Conservation (phyloP, 805 yeast genomes). For the Candida broadrunensis region DNA sequence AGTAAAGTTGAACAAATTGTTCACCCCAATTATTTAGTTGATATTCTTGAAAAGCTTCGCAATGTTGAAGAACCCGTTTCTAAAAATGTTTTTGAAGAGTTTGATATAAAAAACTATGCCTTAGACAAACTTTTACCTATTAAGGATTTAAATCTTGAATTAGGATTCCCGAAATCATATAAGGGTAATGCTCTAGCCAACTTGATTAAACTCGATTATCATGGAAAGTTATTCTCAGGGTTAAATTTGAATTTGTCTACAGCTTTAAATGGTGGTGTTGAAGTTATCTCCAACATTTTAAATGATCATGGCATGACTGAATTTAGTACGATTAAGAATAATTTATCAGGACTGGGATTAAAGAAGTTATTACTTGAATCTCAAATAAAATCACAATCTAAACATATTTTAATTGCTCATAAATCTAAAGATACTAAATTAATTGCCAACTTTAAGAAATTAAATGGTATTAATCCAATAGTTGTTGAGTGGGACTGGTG, state of each 20-base stretch:
- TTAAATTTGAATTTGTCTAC: constrained; percentile 54
- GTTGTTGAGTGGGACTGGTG: constrained; percentile 67
- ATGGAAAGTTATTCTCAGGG: constrained; percentile 43
- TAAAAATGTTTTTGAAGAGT: constrained; percentile 14
- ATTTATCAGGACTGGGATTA: constrained; percentile 8
- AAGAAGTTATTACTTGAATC: not conserved
- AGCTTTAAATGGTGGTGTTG: constrained; percentile 58
- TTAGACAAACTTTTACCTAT: constrained; percentile 28
- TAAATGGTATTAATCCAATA: constrained; percentile 5
- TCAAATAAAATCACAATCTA: not conserved
- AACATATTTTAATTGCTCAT: constrained; percentile 24
- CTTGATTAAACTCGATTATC: constrained; percentile 11
- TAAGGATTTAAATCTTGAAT: constrained; percentile 29
- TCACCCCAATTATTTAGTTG: constrained; percentile 52
- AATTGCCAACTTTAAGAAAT: constrained; percentile 17
- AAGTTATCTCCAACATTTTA: constrained; percentile 54
- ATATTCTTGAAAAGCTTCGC: constrained; percentile 29
- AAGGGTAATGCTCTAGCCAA: constrained; percentile 16
- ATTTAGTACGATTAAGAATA: constrained; percentile 17
- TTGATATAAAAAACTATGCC: constrained; percentile 27
- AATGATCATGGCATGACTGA: constrained; percentile 55
- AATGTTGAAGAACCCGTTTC: not conserved
- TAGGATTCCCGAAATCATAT: constrained; percentile 14
- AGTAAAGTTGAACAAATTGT: constrained; percentile 54
- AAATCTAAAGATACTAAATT: constrained; percentile 35